phyloP scores from a whole-genome alignment of 805 yeast species.

The Hanseniaspora mollemarum region DNA sequence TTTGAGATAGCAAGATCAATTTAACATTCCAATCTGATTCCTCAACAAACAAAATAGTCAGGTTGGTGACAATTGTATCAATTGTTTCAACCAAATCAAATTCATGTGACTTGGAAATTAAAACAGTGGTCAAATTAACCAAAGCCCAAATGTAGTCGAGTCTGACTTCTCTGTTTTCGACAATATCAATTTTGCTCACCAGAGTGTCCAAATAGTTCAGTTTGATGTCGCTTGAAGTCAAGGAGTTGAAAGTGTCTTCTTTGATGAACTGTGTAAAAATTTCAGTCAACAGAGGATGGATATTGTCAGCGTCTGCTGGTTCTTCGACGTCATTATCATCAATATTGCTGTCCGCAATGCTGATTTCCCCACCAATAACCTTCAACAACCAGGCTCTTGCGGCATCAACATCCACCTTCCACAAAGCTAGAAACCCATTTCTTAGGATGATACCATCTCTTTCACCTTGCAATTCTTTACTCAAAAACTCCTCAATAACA shows the following conservation, averaged over 20 bases:
- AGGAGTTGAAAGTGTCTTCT: slow-evolving; percentile 54
- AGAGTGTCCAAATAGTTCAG: slow-evolving; percentile 87
- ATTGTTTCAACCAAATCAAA: slow-evolving; percentile 32
- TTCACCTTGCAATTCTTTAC: slow-evolving; percentile 41
- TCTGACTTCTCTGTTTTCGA: slow-evolving; percentile 37
- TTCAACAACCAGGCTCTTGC: slow-evolving; percentile 47
- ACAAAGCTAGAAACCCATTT: slow-evolving; percentile 82
- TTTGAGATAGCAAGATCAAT: slow-evolving; percentile 54
- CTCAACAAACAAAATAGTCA: slow-evolving; percentile 76
- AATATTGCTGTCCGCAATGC: slow-evolving; percentile 16
- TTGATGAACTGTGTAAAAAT: slow-evolving; percentile 86
- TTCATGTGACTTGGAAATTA: slow-evolving; percentile 44
- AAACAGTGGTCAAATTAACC: slow-evolving; percentile 53
- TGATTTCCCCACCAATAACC: neutral
- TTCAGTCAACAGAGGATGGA: slow-evolving; percentile 78
- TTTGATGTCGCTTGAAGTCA: slow-evolving; percentile 50
- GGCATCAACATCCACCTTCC: slow-evolving; percentile 70
- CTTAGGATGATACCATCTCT: slow-evolving; percentile 89
- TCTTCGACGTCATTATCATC: slow-evolving; percentile 56
- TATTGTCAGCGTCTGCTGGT: slow-evolving; percentile 35
- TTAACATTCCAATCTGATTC: slow-evolving; percentile 95
- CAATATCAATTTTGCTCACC: slow-evolving; percentile 37
- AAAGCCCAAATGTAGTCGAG: slow-evolving; percentile 87
- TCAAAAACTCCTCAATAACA: slow-evolving; percentile 58
- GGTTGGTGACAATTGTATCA: slow-evolving; percentile 48